A percentile compares a stretch with the other conserved stretches of the same genome.
phyloP scores from a whole-genome alignment of 495 filamentous ascomycete genomes.

The Hyaloscypha finlandica region DNA sequence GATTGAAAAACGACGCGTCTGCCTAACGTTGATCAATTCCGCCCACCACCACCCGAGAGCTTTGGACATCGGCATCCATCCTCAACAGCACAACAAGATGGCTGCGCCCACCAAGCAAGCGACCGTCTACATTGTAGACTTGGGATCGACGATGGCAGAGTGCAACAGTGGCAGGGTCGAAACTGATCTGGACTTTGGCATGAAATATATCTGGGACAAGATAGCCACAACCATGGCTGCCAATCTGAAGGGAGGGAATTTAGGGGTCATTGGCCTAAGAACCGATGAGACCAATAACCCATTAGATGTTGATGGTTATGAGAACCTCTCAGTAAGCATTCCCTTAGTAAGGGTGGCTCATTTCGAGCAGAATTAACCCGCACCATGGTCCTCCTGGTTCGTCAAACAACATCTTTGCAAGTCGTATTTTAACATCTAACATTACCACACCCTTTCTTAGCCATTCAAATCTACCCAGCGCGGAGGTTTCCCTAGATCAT shows the following conservation, averaged over 20 bases:
- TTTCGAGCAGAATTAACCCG: not conserved
- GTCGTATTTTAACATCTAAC: not conserved
- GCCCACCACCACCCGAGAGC: not conserved
- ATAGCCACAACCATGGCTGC: slow-evolving; percentile 83
- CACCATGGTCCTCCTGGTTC: not conserved
- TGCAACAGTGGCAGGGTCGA: slow-evolving; percentile 70
- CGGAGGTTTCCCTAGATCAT: no score
- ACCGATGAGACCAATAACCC: slow-evolving; percentile 78
- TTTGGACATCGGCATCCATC: slow-evolving; percentile 5
- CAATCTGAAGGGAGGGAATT: slow-evolving; percentile 74
- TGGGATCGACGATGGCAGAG: slow-evolving; percentile 81
- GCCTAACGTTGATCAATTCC: slow-evolving; percentile 1
- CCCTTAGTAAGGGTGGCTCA: not conserved
- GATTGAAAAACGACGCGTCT: slow-evolving; percentile 2
- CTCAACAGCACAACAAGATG: slow-evolving; percentile 53
- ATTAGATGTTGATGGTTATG: slow-evolving; percentile 64
- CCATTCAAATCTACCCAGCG: no score
- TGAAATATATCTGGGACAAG: slow-evolving; percentile 96
- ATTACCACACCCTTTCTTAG: no score
- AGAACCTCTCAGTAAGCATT: slow-evolving; percentile 59
- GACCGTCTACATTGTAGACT: slow-evolving; percentile 87
- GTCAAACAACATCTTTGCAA: not conserved
- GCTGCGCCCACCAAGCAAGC: slow-evolving; percentile 78
- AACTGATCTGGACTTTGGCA: slow-evolving; percentile 83
- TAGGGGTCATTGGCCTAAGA: slow-evolving; percentile 81